Evolutionary conservation across 176 grass and related monocot genomes (phyloP), one percentile per base, ranked within the genome.

Genomic region (Eleusine coracana): DNA sequence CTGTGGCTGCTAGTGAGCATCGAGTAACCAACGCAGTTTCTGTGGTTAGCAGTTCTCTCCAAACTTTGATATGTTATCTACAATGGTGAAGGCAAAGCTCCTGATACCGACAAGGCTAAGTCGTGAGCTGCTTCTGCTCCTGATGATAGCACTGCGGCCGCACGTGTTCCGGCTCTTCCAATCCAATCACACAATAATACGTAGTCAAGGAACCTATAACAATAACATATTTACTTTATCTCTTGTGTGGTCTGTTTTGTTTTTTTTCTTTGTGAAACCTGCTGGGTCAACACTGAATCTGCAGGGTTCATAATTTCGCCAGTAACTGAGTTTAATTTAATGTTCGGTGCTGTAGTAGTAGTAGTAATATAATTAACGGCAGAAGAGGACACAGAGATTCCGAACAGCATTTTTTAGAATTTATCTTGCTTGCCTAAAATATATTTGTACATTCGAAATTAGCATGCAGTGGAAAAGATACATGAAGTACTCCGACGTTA

Each of bases 101-200:
- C 52, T 3, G 29, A 72, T 60, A 16, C 29, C 59, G 51, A 45
- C 23, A 60, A 21, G 9, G 64, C 46, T 18, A 38, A 56, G 10
- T 55, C 20, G 31, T 75, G 16, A 39, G 50, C 49, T 74, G 59
- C n/a, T 62, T 62, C 59, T 62, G 72, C 49, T 74, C 8, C 49
- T 55, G 49, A 20, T 74, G 71, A 5, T 71, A 14, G 41, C 12
- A 44, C 29, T 31, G 6, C 14, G 6, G 7, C 6, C 25, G 44
- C 42, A 31, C 5, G 48, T 54, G 71, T 51, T 55, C 21, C 17
- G 16, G 46, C 0, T 5, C 70, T 14, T 72, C 9, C 10, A 27
- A 59, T 61, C 5, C 2, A 23, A 28, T 73, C 25, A 16, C n/a
- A 23, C 45, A 34, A 10, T 25, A 34, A 10, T 25, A 14, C 15